These are phyloP conservation scores for Medicago truncatula DNA, from an alignment of 306 rosid species.

Conservation along the genomic window MtrunA17r5.0-ANR NC_053043.1:40838001-40838500, in stretches of 20 bases:
- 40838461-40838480: slow-evolving; percentile 81
- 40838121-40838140: slow-evolving; percentile 2
- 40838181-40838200: slow-evolving; percentile 18
- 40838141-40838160: slow-evolving; percentile 3
- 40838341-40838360: slow-evolving; percentile 24
- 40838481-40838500: slow-evolving; percentile 84
- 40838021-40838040: slow-evolving; percentile 36
- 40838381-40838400: slow-evolving; percentile 78
- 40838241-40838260: not conserved
- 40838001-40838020: slow-evolving; percentile 4
- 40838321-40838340: slow-evolving; percentile 23
- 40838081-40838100: not conserved
- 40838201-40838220: slow-evolving; percentile 15
- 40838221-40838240: slow-evolving; percentile 18
- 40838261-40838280: slow-evolving; percentile 34
- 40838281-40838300: slow-evolving; percentile 7
- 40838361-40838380: slow-evolving; percentile 50
- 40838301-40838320: slow-evolving; percentile 4
- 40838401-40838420: slow-evolving; percentile 84
- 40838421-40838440: slow-evolving; percentile 93
- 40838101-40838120: not conserved
- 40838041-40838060: slow-evolving; percentile 7
- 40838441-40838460: slow-evolving; percentile 97
- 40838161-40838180: not conserved
- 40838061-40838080: slow-evolving; percentile 16